These are phyloP conservation scores for Candida quercuum DNA, from an alignment of 805 yeast species.

Conservation along the genomic window DNA sequence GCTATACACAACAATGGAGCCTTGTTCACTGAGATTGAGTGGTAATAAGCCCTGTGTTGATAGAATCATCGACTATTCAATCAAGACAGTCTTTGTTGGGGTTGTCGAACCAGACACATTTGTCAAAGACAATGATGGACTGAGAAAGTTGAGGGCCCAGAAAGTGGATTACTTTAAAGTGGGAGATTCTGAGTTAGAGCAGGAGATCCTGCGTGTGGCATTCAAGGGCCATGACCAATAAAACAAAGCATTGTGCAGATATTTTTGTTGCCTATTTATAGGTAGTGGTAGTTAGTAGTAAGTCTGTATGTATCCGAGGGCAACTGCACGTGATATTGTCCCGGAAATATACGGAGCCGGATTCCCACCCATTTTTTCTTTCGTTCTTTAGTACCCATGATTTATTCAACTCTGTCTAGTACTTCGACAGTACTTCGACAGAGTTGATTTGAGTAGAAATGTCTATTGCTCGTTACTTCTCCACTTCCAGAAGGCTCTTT, in stretches of 20 bases:
- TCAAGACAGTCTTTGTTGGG: constrained; percentile 83
- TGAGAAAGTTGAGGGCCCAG: constrained; percentile 41
- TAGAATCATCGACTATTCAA: constrained; percentile 53
- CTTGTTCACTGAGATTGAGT: constrained; percentile 83
- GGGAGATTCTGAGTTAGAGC: constrained; percentile 57
- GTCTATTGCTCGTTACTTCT: too few relatives aligned
- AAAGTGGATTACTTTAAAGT: constrained; percentile 73
- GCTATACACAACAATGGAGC: constrained; percentile 95
- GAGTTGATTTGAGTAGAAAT: too few relatives aligned
- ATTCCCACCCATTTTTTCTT: too few relatives aligned
- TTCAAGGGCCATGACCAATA: constrained; percentile 53
- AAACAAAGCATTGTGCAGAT: too few relatives aligned
- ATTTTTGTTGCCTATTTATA: too few relatives aligned
- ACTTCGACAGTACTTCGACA: too few relatives aligned
- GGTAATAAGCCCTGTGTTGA: constrained; percentile 89
- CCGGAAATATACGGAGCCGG: too few relatives aligned
- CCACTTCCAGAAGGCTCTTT: not conserved
- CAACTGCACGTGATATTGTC: not conserved
- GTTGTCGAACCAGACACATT: constrained; percentile 87
- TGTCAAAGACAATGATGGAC: constrained; percentile 71
- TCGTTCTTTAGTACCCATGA: too few relatives aligned
- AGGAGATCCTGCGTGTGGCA: constrained; percentile 63
- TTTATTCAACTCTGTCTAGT: too few relatives aligned
- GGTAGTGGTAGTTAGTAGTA: not conserved
- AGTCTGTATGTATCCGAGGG: not conserved